These are phyloP conservation scores for Colletotrichum cereale DNA, from an alignment of 2,329 filamentous ascomycete species.

Conservation along the genomic window DNA sequence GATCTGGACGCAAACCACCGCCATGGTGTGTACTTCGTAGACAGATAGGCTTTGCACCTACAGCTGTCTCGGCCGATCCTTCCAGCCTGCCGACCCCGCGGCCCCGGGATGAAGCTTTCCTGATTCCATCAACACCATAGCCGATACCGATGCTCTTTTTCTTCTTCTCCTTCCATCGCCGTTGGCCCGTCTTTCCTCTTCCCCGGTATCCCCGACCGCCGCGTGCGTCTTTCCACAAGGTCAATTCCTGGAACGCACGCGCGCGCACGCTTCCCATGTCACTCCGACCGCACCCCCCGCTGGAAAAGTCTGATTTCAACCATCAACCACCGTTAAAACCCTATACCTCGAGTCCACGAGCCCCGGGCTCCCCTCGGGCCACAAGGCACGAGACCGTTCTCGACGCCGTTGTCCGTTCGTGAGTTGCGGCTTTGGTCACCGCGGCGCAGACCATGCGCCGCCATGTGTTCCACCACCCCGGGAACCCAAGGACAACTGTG, in stretches of 20 bases:
- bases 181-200: constrained; percentile 10
- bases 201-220: constrained; percentile 18
- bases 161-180: constrained; percentile 15
- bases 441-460: background rate
- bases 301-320: constrained; percentile 17
- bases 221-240: background rate
- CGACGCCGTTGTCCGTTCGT: background rate
- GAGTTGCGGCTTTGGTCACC: constrained; percentile 1
- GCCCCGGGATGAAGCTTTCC: constrained; percentile 24
- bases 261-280: constrained; percentile 13
- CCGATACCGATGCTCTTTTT: constrained; percentile 2
- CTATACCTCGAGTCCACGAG: background rate
- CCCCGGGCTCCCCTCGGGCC: too few relatives aligned
- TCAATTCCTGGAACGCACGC: constrained; percentile 1
- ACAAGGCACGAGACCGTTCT: constrained; percentile 17
- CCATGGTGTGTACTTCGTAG: background rate
- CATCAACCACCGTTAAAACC: background rate
- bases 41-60: constrained; percentile 29
- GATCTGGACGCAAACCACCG: background rate
- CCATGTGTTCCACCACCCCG: background rate
- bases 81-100: constrained; percentile 14
- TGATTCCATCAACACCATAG: constrained; percentile 14
- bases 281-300: constrained; percentile 7
- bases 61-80: constrained; percentile 21
- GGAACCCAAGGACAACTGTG: too few relatives aligned